Conservation (phyloP, 768 basidiomycete species). For the Kwoniella botswanensis region DNA sequence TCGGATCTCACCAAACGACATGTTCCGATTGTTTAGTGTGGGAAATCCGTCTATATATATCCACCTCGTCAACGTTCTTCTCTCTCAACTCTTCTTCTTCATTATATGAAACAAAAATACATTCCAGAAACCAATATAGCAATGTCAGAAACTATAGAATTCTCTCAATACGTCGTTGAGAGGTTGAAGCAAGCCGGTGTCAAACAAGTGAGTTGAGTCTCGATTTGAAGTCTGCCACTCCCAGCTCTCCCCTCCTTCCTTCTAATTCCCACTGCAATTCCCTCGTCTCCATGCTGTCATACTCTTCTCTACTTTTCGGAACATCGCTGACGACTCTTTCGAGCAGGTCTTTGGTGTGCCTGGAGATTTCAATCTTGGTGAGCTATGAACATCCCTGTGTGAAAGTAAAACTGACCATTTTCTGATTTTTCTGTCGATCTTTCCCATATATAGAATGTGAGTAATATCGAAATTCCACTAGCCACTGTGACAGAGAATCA, state of each 20-base stretch:
- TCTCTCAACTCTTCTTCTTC: neutral
- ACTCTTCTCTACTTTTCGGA: neutral
- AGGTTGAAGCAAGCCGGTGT: slow-evolving; percentile 53
- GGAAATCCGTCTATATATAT: neutral
- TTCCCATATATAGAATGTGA: neutral
- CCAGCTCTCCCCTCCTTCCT: neutral
- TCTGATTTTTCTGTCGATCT: neutral
- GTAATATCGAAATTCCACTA: neutral
- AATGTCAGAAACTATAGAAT: slow-evolving; percentile 49
- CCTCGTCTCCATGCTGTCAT: neutral
- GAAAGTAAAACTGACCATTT: neutral
- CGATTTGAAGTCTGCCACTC: too few species aligned
- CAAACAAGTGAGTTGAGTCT: slow-evolving; percentile 60
- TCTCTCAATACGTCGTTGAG: slow-evolving; percentile 56
- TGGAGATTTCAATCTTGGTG: slow-evolving; percentile 47
- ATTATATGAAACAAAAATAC: slow-evolving; percentile 2
- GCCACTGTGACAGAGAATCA: neutral
- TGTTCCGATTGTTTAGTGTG: neutral
- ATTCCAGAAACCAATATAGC: neutral
- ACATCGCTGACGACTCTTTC: neutral
- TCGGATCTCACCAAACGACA: neutral
- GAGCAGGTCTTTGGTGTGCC: slow-evolving; percentile 57
- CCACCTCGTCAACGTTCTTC: neutral
- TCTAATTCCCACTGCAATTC: neutral
- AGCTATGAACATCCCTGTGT: neutral